Conservation (phyloP, 1,284 basidiomycete species). For the Sporisorium sorghi region DNA sequence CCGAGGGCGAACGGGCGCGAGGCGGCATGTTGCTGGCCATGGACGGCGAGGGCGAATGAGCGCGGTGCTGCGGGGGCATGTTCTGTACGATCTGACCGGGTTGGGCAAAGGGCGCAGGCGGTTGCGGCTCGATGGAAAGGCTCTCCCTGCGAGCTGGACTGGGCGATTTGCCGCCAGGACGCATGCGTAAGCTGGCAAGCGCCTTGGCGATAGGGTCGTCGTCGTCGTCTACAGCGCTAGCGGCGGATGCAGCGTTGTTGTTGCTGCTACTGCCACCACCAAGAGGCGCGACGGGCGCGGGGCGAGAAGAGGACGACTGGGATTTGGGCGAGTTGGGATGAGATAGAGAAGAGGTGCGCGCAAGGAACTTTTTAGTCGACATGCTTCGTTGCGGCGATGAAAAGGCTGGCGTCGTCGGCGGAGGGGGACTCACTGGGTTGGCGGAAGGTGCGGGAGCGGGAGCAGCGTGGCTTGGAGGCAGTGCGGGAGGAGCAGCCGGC, state of each 20-base stretch:
- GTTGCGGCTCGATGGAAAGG: constrained; percentile 27
- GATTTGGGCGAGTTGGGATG: constrained; percentile 33
- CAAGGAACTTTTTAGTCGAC: constrained; percentile 58
- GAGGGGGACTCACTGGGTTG: constrained; percentile 39
- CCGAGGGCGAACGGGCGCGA: constrained; percentile 79
- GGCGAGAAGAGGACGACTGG: constrained; percentile 32
- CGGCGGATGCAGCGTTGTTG: constrained; percentile 7
- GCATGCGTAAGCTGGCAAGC: constrained; percentile 73
- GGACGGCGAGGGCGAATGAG: constrained; percentile 49
- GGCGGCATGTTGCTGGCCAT: constrained; percentile 44
- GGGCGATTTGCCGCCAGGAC: constrained; percentile 57
- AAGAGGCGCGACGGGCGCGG: constrained; percentile 37
- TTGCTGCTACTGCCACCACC: constrained; percentile 14
- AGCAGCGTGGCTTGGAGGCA: constrained; percentile 6
- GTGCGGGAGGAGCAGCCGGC: constrained; percentile 5
- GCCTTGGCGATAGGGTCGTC: constrained; percentile 82
- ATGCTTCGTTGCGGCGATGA: constrained; percentile 46
- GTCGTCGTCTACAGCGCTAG: constrained; percentile 70
- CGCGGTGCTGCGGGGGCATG: constrained; percentile 44
- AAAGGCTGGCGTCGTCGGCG: background rate
- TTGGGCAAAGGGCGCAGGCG: constrained; percentile 35
- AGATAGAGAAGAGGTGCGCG: constrained; percentile 61
- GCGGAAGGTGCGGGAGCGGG: constrained; percentile 17
- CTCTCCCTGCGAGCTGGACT: constrained; percentile 47
- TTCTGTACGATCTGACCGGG: constrained; percentile 46